A percentile compares a stretch with the other conserved stretches of the same genome.
phyloP scores from a whole-genome alignment of 768 basidiomycete species.

The Dentipellis sp. region DNA sequence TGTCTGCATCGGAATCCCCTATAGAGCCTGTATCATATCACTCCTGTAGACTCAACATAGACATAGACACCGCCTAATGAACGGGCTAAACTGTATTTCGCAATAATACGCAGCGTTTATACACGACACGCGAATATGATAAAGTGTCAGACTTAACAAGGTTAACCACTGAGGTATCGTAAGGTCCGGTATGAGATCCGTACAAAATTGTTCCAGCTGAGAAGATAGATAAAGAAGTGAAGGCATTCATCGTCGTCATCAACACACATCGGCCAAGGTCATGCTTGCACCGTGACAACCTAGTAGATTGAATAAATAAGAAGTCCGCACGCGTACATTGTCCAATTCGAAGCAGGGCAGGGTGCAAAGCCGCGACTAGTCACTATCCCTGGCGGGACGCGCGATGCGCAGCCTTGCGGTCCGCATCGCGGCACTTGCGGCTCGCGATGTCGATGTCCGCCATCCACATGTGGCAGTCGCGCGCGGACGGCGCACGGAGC shows the following conservation, averaged over 20 bases:
- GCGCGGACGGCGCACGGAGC: slow-evolving; percentile 44
- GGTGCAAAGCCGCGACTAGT: too few relatives aligned
- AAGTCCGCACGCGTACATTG: neutral
- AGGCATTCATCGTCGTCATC: neutral
- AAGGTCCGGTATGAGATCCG: neutral
- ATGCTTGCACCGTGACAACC: neutral
- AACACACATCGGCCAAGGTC: neutral
- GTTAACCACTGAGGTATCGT: neutral
- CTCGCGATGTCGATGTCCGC: slow-evolving; percentile 35
- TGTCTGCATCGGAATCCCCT: too few relatives aligned
- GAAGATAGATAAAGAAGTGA: too few relatives aligned
- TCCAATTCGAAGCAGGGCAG: too few relatives aligned
- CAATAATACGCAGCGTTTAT: too few relatives aligned
- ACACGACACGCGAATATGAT: neutral
- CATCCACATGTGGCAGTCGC: slow-evolving; percentile 52
- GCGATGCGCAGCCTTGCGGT: neutral
- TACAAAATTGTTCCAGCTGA: neutral
- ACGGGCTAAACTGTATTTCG: too few relatives aligned
- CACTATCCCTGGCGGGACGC: neutral
- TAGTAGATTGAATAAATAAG: neutral
- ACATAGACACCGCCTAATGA: too few relatives aligned
- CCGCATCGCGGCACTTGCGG: slow-evolving; percentile 33
- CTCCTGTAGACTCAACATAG: too few relatives aligned
- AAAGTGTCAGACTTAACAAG: too few relatives aligned
- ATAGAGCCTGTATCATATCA: too few relatives aligned